These are phyloP conservation scores for Filobasidium wieringae DNA, from an alignment of 768 basidiomycete genomes.

Conservation along the genomic window DNA sequence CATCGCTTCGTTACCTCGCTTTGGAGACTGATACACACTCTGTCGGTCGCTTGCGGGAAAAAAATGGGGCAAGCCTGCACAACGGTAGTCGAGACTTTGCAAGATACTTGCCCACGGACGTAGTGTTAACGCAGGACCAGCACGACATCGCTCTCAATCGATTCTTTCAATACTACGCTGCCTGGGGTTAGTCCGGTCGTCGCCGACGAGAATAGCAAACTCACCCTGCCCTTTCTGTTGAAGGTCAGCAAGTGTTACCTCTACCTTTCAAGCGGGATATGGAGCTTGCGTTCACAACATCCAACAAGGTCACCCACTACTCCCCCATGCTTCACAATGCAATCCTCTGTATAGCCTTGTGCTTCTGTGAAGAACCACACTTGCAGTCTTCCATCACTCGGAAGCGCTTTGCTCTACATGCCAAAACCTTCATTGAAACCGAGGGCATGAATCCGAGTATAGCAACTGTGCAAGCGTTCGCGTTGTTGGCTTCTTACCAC, in stretches of 20 bases:
- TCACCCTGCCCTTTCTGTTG: conserved; percentile 19
- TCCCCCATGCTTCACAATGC: conserved; percentile 64
- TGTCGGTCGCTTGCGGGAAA: too few relatives aligned
- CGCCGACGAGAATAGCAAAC: conserved; percentile 16
- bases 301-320: conserved; percentile 43
- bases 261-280: neutral
- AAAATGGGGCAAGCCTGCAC: too few relatives aligned
- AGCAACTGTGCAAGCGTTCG: conserved; percentile 42
- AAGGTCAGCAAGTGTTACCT: conserved; percentile 20
- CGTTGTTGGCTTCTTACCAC: conserved; percentile 41
- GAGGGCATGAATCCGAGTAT: conserved; percentile 43
- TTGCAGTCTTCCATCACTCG: conserved; percentile 34
- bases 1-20: conserved; percentile 29
- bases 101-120: conserved; percentile 20
- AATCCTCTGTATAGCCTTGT: conserved; percentile 44
- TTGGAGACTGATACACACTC: too few relatives aligned
- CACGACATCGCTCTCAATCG: conserved; percentile 23
- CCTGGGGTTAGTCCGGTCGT: conserved; percentile 22
- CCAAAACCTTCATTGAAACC: conserved; percentile 41
- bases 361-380: conserved; percentile 40
- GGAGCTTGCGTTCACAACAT: neutral
- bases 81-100: too few relatives aligned
- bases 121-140: conserved; percentile 20
- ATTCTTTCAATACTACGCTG: conserved; percentile 30
- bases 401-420: conserved; percentile 38